Evolutionary conservation across 345 rosid species (phyloP).

Genomic region (Brassica juncea): DNA sequence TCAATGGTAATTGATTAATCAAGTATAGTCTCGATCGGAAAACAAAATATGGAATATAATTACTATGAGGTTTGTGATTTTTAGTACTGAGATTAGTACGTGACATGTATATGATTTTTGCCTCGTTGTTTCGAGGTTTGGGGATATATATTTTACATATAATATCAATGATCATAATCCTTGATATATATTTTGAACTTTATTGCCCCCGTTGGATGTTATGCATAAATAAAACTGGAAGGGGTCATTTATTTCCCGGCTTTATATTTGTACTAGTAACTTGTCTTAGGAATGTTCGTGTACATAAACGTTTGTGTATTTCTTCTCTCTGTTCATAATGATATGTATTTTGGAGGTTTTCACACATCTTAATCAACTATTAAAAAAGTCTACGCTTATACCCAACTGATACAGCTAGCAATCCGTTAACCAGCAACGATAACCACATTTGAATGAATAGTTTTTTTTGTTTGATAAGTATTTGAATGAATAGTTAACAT

Average conservation of each 20-base stretch:
- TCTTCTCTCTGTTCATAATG: not conserved
- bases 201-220: constrained; percentile 16
- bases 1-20: constrained; percentile 45
- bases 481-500: not conserved
- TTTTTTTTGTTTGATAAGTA: too few relatives aligned
- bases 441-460: not conserved
- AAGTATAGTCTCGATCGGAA: constrained; percentile 3
- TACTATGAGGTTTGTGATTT: constrained; percentile 32
- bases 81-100: constrained; percentile 33
- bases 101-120: constrained; percentile 42
- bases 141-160: constrained; percentile 23
- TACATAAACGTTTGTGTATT: not conserved
- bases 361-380: not conserved
- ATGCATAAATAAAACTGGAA: constrained; percentile 34
- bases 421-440: not conserved
- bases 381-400: not conserved
- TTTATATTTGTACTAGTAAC: not conserved
- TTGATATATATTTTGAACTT: constrained; percentile 21
- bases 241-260: constrained; percentile 2
- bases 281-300: not conserved
- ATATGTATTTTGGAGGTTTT: not conserved
- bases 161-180: constrained; percentile 4
- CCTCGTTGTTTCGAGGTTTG: constrained; percentile 40
- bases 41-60: constrained; percentile 9
- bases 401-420: not conserved